Percentiles rank a stretch among this genome's conserved stretches.
Conservation (phyloP, 2,329 filamentous ascomycete species). For the Trichoderma sp. region DNA sequence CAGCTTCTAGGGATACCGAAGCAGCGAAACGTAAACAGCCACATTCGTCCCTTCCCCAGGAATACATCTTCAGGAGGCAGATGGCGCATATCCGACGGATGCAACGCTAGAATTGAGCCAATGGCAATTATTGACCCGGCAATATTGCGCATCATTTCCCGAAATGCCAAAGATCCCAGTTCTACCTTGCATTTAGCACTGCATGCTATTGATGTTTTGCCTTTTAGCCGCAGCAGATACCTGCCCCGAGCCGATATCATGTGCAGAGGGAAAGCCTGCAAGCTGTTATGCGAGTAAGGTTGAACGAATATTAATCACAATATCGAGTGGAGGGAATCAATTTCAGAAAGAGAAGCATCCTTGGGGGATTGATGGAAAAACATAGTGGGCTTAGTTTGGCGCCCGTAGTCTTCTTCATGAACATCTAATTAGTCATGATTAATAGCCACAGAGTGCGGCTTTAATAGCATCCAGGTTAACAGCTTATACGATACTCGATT, state of each 20-base stretch:
- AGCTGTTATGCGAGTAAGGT: neutral
- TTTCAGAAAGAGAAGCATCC: neutral
- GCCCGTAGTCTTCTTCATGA: no score
- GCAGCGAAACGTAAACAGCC: neutral
- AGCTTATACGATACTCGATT: neutral
- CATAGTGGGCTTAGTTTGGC: no score
- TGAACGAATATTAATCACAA: neutral
- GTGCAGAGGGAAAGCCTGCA: neutral
- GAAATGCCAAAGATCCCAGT: neutral
- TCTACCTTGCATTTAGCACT: neutral
- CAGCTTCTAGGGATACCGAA: neutral
- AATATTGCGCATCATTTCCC: neutral
- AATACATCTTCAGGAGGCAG: neutral
- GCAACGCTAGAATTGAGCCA: neutral
- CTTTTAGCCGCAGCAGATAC: slow-evolving; percentile 12
- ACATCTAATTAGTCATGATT: neutral
- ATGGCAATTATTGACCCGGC: neutral
- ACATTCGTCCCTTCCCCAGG: neutral
- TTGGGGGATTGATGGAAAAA: neutral
- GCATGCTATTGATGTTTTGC: neutral
- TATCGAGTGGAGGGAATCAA: no score
- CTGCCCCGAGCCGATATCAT: neutral
- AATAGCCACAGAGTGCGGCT: neutral
- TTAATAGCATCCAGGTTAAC: neutral
- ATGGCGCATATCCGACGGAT: neutral